Conservation (phyloP, 2,329 filamentous ascomycete species). For the Dactylellina sp. region DNA sequence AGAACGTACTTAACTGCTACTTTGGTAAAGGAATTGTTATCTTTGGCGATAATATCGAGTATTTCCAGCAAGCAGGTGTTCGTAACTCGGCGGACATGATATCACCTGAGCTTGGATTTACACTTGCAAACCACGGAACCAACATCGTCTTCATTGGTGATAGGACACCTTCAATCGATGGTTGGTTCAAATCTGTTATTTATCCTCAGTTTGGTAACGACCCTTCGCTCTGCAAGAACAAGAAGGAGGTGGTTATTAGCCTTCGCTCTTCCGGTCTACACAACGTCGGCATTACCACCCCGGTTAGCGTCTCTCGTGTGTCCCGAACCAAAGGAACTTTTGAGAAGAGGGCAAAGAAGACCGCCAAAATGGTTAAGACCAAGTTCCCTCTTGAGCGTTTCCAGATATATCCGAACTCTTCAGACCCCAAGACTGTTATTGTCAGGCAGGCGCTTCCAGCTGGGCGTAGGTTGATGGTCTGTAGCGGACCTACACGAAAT, state of each 20-base stretch:
- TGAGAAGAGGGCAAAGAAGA: conserved; percentile 19
- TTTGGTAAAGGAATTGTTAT: conserved; percentile 28
- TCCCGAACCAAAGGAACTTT: conserved; percentile 22
- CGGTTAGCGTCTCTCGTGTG: conserved; percentile 3
- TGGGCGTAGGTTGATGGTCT: conserved; percentile 17
- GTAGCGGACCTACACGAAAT: not conserved
- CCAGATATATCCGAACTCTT: conserved; percentile 16
- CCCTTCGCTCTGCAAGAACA: conserved; percentile 19
- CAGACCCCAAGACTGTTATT: conserved; percentile 1
- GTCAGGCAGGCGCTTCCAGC: conserved; percentile 20
- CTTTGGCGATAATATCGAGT: conserved; percentile 24
- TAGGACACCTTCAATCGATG: not conserved
- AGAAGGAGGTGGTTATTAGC: conserved; percentile 12
- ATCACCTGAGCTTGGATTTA: conserved; percentile 27
- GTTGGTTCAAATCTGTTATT: conserved; percentile 19
- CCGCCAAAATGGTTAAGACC: conserved; percentile 16
- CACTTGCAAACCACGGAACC: conserved; percentile 20
- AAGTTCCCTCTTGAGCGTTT: conserved; percentile 30
- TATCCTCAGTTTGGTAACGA: conserved; percentile 29
- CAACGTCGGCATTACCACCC: not conserved
- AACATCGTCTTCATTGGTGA: conserved; percentile 21
- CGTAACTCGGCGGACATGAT: conserved; percentile 25
- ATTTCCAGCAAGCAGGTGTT: conserved; percentile 23
- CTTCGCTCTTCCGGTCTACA: conserved; percentile 27
- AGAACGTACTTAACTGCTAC: conserved; percentile 15